phyloP scores from a whole-genome alignment of 768 basidiomycete genomes.

The Suillus ampliporus region DNA sequence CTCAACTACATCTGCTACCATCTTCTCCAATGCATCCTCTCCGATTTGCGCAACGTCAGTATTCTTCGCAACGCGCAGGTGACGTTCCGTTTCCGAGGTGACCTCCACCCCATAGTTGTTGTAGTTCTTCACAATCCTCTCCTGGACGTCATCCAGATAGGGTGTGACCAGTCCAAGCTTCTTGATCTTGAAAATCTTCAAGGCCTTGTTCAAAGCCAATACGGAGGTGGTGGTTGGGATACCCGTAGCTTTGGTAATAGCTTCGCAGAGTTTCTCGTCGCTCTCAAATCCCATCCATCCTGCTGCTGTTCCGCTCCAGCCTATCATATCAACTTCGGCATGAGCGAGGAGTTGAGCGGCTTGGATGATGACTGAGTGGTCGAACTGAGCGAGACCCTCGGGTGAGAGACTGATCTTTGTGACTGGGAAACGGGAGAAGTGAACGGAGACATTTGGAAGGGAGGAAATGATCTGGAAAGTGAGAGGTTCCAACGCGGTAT shows the following conservation, averaged over 20 bases:
- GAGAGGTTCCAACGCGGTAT: slow-evolving; percentile 4
- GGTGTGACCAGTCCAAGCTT: slow-evolving; percentile 6
- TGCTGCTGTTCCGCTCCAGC: slow-evolving; percentile 6
- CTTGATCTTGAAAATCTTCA: slow-evolving; percentile 2
- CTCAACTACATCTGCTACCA: not conserved
- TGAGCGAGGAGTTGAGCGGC: not conserved
- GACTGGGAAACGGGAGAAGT: slow-evolving; percentile 7
- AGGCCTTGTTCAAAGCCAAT: slow-evolving; percentile 5
- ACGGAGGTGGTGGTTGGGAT: slow-evolving; percentile 1
- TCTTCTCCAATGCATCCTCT: slow-evolving; percentile 1
- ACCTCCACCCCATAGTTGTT: not conserved
- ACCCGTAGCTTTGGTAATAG: slow-evolving; percentile 3
- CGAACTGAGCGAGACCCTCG: slow-evolving; percentile 3
- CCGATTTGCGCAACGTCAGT: not conserved
- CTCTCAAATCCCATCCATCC: not conserved
- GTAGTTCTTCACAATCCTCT: slow-evolving; percentile 5
- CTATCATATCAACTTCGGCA: slow-evolving; percentile 8
- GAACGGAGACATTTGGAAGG: slow-evolving; percentile 3
- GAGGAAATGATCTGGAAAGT: slow-evolving; percentile 3
- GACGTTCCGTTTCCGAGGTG: slow-evolving; percentile 1
- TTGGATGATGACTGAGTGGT: not conserved
- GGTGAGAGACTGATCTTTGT: not conserved
- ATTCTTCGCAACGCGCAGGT: not conserved
- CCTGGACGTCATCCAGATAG: slow-evolving; percentile 2
- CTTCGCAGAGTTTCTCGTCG: not conserved